These are phyloP conservation scores for Boletus subcaerulescens DNA, from an alignment of 768 basidiomycete species.

Conservation along the genomic window DNA sequence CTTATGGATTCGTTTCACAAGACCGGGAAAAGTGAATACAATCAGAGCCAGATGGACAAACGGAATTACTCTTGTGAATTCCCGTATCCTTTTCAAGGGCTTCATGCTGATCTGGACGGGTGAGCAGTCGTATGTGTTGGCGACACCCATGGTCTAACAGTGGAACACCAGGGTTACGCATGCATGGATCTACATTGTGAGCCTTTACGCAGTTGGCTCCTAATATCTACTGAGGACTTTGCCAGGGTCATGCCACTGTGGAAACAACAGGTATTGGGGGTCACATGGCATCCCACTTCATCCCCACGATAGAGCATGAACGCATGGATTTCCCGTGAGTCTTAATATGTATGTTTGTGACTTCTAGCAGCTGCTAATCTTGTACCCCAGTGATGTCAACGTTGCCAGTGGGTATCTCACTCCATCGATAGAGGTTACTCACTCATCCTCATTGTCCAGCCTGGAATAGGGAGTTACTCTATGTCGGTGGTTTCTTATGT, in stretches of 20 bases:
- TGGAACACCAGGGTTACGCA: not conserved
- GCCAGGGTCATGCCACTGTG: constrained; percentile 1
- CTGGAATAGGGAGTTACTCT: constrained; percentile 89
- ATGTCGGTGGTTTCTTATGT: constrained; percentile 76
- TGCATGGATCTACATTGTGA: not conserved
- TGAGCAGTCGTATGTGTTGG: not conserved
- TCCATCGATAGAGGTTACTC: not conserved
- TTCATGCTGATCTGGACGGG: not conserved
- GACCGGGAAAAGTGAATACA: not conserved
- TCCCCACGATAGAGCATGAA: constrained; percentile 1
- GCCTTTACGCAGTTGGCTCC: not conserved
- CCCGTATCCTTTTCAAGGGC: not conserved
- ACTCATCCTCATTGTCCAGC: constrained; percentile 36
- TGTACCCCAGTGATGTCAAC: not conserved
- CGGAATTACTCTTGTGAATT: not conserved
- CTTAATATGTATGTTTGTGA: not conserved
- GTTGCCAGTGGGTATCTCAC: not conserved
- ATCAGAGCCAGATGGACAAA: not conserved
- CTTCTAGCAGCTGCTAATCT: not conserved
- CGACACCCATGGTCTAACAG: not conserved
- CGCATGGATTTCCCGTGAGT: not conserved
- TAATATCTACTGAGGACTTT: not conserved
- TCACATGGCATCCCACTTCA: not conserved
- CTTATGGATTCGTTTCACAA: not conserved
- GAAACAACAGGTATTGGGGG: constrained; percentile 2